Evolutionary conservation across 371 early-diverging fungal genomes (phyloP), one percentile per base, ranked within the genome.

Genomic region (Entomophthora muscae): DNA sequence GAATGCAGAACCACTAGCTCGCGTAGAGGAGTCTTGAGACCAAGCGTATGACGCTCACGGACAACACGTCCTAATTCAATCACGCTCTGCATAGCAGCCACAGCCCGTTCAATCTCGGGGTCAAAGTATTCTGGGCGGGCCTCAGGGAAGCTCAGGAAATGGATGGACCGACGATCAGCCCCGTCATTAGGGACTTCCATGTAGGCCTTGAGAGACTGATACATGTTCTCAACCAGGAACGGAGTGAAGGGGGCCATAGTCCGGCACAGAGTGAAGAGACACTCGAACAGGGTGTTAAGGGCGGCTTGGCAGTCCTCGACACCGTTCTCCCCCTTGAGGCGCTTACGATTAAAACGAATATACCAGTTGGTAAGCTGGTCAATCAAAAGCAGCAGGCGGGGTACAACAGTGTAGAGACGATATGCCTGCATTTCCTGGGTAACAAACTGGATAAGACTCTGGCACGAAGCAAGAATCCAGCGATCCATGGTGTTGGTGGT

Each of bases 351-450:
- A 82, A 99, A 97, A 66, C 99, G 89, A 66, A 99, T 87, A 75
- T 99, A 99, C 99, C 99, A 99, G 78, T 99, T 98, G 70, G 98
- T 98, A 63, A 99, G 79, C 63, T 89, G 82, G 70, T 99, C 99
- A 67, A 99, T 86, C 73, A 98, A 86, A 64, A 75, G 76, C 66
- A 98, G 73, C 66, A 98, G 76, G 57, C 89, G 85, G 26, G 94
- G 91, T 0, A 95, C 89, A 30, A 99, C 95, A 42, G 95, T 94
- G 81, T 97, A 97, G 55, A 99, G 82, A 60, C 96, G 80, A 79
- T 99, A 99, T 30, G 89, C 88, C 60, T 68, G 76, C 98, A 98
- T 98, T 72, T 98, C 98, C 60, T 87, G 78, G 55, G 83, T 79
- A 51, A 95, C 86, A 70, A 87, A 93, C 74, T 84, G 73, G 69